Evolutionary conservation across 345 rosid species (phyloP), one percentile per base, ranked within the genome.

Genomic region (Rhodomyrtus tomentosa): DNA sequence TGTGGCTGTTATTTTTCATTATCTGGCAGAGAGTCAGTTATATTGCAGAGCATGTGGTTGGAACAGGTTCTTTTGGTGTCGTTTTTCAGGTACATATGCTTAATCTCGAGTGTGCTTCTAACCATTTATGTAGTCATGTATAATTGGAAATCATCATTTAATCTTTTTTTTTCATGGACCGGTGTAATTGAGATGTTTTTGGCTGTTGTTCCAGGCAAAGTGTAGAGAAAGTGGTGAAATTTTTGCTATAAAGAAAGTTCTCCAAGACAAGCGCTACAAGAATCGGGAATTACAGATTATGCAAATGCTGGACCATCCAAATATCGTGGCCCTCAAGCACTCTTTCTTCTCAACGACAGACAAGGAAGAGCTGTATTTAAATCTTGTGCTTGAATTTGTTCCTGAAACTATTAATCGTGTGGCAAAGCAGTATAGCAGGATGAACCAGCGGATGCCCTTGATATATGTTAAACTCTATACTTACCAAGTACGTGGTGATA

Each of bases 221-320:
- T 97, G 98, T 87, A 88, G 95, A 85, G 99, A 97, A 93, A 94
- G 98, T 27, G 99, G 98, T 83, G 99, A 95, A 86, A 90, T 92
- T 79, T 95, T 97, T 82, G 98, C 99, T 83, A 97, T 97, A 82
- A 97, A 97, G 93, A 97, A 97, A 93, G 99, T 97, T 86, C 95
- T 97, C 73, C 98, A 97, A 85, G 99, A 97, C 89, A 97, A 94
- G 89, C 94, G 98, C 85, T 97, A 97, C 90, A 97, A 97, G 93
- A 97, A 97, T 84, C 91, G 99, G 90, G 98, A 96, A 86, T 87
- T 96, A 62, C 98, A 94, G 91, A 95, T 94, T 40, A 96, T 96
- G 98, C 92, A 93, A 87, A 92, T 97, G 98, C 87, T 97, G 88
- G 89, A 95, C 87, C 98, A 97, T 92, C 98, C 96, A 76, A 97